Base-by-base conservation (phyloP, 495 filamentous ascomycete species). In the Cercophora sp. region DNA sequence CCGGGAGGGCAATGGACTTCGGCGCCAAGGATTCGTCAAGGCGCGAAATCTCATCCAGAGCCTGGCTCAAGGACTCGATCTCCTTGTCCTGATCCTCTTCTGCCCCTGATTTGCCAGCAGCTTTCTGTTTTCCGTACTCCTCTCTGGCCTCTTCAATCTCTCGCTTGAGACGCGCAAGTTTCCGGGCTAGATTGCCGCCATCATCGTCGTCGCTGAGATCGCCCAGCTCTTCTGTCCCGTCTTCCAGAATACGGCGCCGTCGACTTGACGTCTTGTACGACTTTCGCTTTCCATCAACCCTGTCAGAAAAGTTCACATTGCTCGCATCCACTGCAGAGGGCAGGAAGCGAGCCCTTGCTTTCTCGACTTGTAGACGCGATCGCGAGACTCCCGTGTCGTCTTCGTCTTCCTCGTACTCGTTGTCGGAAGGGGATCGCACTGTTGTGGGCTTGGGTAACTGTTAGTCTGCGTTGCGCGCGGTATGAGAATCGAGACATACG, bases 291-390 rank as follows among this genome's bases (percentile, higher is more conserved):
- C 77, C 75, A 22, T 75, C 79, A 20, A 96, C 82, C 46, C 87
- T 84, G 67, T 94, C 87, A 1, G 89, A 93, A 69, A 91, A 91
- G 64, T 91, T 86, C 42, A 82, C 84, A 51, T 87, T 79, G 54
- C 79, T 75, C 43, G 88, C 85, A 62, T 92, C 85, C 15, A 92
- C 77, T 31, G 81, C 76, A 19, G 89, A 75, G 19, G 88, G 83
- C 51, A 85, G 74, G 65, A 96, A 96, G 49, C 81, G 80, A 22
- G 79, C 79, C n/a, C 90, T 85, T 37, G 91, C 91, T 62, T 85
- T 73, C 59, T 89, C 79, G 48, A 89, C 80, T 49, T 85, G 83
- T 25, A 95, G 75, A 19, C 79, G 82, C 45, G 85, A 81, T 36
- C 82, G 85, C 54, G 87, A 88, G 58, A 96, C 89, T 39, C 80